Conservation (phyloP, 768 basidiomycete species). For the Hebeloma cylindrosporum region DNA sequence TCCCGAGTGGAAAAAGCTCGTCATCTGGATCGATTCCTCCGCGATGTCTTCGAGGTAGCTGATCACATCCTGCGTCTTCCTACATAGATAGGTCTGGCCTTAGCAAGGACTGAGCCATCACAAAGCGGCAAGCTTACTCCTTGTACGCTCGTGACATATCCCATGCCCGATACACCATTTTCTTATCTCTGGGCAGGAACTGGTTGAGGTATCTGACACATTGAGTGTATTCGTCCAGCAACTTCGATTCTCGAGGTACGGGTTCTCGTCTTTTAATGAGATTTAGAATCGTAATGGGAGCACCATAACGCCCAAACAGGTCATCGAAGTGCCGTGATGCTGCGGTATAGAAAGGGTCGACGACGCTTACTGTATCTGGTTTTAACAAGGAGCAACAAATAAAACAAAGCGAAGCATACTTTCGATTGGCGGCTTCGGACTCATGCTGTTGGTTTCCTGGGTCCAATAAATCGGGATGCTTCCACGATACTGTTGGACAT, state of each 20-base stretch:
- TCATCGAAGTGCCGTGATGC: constrained; percentile 93
- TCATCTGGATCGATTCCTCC: constrained; percentile 88
- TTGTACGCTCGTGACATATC: constrained; percentile 96
- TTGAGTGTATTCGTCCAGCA: constrained; percentile 87
- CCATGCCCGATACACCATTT: constrained; percentile 92
- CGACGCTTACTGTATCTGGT: constrained; percentile 67
- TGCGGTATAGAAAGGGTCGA: constrained; percentile 93
- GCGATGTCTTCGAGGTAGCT: constrained; percentile 93
- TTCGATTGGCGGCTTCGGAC: constrained; percentile 93
- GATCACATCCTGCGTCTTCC: constrained; percentile 95
- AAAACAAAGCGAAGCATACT: constrained; percentile 51
- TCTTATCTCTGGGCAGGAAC: constrained; percentile 81
- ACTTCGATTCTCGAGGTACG: constrained; percentile 82
- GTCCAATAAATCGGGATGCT: constrained; percentile 98
- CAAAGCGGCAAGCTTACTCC: constrained; percentile 52
- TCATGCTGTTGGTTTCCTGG: constrained; percentile 88
- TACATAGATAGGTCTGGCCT: constrained; percentile 35
- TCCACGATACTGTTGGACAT: constrained; percentile 70
- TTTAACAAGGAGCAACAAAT: constrained; percentile 6
- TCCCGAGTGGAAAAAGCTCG: constrained; percentile 95
- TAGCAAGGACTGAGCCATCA: constrained; percentile 1
- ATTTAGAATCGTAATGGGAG: constrained; percentile 88
- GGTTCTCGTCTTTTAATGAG: constrained; percentile 86
- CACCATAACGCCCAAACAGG: constrained; percentile 85
- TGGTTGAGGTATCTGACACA: constrained; percentile 95